These are phyloP conservation scores for Fusarium pseudocircinatum DNA, from an alignment of 2,329 filamentous ascomycete genomes.

Conservation along the genomic window DNA sequence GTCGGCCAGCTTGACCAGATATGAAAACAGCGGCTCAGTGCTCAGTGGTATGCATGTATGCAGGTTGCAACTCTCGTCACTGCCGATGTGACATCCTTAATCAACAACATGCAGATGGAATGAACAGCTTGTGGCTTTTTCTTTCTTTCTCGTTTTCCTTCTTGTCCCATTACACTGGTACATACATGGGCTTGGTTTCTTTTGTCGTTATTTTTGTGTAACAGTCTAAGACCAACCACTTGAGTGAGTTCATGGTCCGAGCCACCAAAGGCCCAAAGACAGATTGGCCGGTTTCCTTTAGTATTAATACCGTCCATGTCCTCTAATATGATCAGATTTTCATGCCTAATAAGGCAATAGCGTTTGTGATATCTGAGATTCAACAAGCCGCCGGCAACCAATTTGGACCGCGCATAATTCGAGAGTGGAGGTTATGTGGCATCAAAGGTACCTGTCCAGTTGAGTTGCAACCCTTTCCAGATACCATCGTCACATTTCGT, in stretches of 20 bases:
- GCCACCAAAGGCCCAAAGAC: not conserved
- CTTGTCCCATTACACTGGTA: not conserved
- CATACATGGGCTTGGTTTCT: not conserved
- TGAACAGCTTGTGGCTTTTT: slow-evolving; percentile 1
- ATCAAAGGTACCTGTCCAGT: not conserved
- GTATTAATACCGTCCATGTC: not conserved
- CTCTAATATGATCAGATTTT: not conserved
- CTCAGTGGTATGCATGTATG: slow-evolving; percentile 18
- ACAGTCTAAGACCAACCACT: not conserved
- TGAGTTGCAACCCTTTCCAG: not conserved
- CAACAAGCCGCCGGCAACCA: not conserved
- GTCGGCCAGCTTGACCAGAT: not conserved
- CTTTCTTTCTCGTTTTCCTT: not conserved
- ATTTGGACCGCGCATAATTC: not conserved
- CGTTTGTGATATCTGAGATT: slow-evolving; percentile 10
- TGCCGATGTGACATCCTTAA: slow-evolving; percentile 7
- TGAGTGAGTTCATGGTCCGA: not conserved
- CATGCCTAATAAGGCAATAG: not conserved
- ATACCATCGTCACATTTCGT: not conserved
- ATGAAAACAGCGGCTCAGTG: not conserved
- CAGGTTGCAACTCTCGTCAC: slow-evolving; percentile 18
- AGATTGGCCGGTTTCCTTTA: not conserved
- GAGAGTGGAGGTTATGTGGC: not conserved
- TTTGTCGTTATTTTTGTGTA: not conserved
- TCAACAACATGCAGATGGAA: slow-evolving; percentile 3